Evolutionary conservation across 768 basidiomycete genomes (phyloP).

Genomic region (Podaxis carcinomalis): DNA sequence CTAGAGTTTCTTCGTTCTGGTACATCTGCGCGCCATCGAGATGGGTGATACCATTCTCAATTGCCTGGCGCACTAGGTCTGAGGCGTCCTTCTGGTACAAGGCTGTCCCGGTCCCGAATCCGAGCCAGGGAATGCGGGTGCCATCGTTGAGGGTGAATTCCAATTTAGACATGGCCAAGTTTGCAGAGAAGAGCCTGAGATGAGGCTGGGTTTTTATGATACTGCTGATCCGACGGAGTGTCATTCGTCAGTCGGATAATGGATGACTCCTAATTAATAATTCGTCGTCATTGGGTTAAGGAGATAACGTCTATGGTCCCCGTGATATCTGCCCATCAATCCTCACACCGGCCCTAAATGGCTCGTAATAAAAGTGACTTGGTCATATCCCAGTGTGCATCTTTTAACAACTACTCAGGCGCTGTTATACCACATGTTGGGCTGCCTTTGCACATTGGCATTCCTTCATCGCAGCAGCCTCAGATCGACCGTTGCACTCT

Average conservation of each 20-base stretch:
- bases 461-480: slow-evolving; percentile 54
- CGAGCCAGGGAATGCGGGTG: slow-evolving; percentile 48
- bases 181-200: too few species aligned
- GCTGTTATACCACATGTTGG: slow-evolving; percentile 53
- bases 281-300: neutral
- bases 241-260: too few species aligned
- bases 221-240: too few species aligned
- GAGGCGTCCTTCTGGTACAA: slow-evolving; percentile 41
- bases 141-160: slow-evolving; percentile 53
- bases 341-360: slow-evolving; percentile 43
- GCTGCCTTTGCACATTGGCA: slow-evolving; percentile 32
- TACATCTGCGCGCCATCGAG: slow-evolving; percentile 65
- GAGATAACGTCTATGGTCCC: neutral
- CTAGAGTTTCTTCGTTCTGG: slow-evolving; percentile 50
- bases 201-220: too few species aligned
- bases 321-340: neutral
- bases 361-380: slow-evolving; percentile 10
- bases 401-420: slow-evolving; percentile 67
- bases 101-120: slow-evolving; percentile 60
- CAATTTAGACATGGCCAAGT: slow-evolving; percentile 22
- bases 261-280: too few species aligned
- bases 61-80: slow-evolving; percentile 37
- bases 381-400: slow-evolving; percentile 26
- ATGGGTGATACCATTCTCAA: slow-evolving; percentile 54
- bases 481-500: slow-evolving; percentile 54